Percentiles rank a stretch among this genome's conserved stretches.
phyloP scores from a whole-genome alignment of 768 basidiomycete species.

The Lactarius sp. region DNA sequence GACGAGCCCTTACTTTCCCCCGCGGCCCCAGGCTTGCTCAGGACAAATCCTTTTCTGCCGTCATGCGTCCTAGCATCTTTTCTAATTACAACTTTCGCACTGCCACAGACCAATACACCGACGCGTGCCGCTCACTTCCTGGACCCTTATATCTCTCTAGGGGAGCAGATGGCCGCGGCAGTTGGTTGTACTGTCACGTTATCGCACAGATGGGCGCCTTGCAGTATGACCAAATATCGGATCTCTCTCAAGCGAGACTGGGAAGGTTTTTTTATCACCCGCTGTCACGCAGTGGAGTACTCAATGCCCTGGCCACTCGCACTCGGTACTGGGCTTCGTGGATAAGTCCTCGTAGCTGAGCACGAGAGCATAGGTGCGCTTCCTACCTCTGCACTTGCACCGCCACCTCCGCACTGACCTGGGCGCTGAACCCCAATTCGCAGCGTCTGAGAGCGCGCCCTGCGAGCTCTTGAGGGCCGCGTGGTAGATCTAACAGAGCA shows the following conservation, averaged over 20 bases:
- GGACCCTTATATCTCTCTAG: slow-evolving; percentile 62
- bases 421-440: slow-evolving; percentile 47
- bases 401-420: slow-evolving; percentile 44
- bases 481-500: slow-evolving; percentile 65
- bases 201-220: slow-evolving; percentile 71
- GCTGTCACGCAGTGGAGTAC: slow-evolving; percentile 86
- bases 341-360: slow-evolving; percentile 62
- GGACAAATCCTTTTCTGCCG: slow-evolving; percentile 73
- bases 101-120: slow-evolving; percentile 79
- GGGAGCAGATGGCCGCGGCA: slow-evolving; percentile 72
- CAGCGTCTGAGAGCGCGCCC: slow-evolving; percentile 45
- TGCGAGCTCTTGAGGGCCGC: slow-evolving; percentile 47
- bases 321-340: slow-evolving; percentile 44
- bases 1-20: slow-evolving; percentile 70
- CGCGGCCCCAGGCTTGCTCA: slow-evolving; percentile 71
- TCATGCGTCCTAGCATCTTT: slow-evolving; percentile 86
- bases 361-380: slow-evolving; percentile 69
- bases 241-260: slow-evolving; percentile 85
- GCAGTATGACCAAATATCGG: slow-evolving; percentile 73
- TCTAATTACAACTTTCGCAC: slow-evolving; percentile 75
- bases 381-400: slow-evolving; percentile 52
- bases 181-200: slow-evolving; percentile 84
- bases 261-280: slow-evolving; percentile 84
- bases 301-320: slow-evolving; percentile 75
- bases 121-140: slow-evolving; percentile 62